Conservation (phyloP, 2,329 filamentous ascomycete species). For the Penicillium fuscoglaucum region DNA sequence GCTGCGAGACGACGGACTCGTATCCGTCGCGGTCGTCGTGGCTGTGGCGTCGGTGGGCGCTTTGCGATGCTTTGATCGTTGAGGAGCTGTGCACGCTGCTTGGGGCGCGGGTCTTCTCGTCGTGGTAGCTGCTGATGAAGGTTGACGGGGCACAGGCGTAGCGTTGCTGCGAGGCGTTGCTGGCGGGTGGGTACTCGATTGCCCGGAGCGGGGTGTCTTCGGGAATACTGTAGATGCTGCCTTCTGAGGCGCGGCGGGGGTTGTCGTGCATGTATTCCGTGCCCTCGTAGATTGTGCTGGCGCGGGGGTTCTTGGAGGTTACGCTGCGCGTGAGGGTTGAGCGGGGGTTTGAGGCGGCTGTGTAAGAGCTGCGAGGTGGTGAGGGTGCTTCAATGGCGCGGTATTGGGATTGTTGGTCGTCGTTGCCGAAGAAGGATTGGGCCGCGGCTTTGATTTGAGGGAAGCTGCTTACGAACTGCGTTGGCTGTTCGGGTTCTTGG, state of each 20-base stretch:
- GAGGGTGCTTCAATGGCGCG: conserved; percentile 37
- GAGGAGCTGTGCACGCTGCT: conserved; percentile 39
- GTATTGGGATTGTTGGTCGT: conserved; percentile 15
- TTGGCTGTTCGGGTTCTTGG: conserved; percentile 21
- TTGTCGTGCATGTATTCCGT: conserved; percentile 37
- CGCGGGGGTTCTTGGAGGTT: conserved; percentile 43
- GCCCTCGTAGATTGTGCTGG: conserved; percentile 44
- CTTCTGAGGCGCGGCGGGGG: conserved; percentile 38
- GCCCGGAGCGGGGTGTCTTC: conserved; percentile 40
- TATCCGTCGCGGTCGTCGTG: conserved; percentile 26
- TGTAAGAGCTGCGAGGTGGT: conserved; percentile 28
- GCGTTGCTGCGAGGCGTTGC: conserved; percentile 24
- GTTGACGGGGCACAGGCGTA: conserved; percentile 39
- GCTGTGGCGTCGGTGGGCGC: conserved; percentile 18
- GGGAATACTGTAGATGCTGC: conserved; percentile 38
- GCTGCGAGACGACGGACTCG: conserved; percentile 21
- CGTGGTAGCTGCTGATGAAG: conserved; percentile 45
- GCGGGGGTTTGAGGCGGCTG: conserved; percentile 29
- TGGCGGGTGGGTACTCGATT: conserved; percentile 40
- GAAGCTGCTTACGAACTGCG: conserved; percentile 28
- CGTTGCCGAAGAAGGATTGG: conserved; percentile 18
- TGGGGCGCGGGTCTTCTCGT: conserved; percentile 35
- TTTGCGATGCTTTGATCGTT: conserved; percentile 38
- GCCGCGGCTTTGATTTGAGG: conserved; percentile 26
- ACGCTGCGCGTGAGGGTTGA: conserved; percentile 37